Percentiles rank a stretch among this genome's conserved stretches.
These are phyloP conservation scores for Aphanomyces cochlioides DNA, from an alignment of 352 stramenopile genomes.

Conservation along the genomic window DNA sequence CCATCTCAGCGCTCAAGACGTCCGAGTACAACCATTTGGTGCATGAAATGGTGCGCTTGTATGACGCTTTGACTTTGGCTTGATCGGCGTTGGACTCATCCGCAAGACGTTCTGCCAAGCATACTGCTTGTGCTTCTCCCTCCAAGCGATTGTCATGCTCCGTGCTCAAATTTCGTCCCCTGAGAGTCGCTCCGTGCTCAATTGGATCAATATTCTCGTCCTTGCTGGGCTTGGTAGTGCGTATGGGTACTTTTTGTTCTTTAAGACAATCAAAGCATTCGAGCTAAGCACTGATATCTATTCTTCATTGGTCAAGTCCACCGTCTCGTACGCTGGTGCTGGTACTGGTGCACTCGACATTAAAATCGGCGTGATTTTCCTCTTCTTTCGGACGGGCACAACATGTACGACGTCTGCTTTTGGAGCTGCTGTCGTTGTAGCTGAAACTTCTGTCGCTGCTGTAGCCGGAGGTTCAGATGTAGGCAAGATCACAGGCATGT, in stretches of 20 bases:
- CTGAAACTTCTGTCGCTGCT: too few relatives aligned
- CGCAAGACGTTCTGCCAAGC: slow-evolving; percentile 84
- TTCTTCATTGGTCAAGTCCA: slow-evolving; percentile 13
- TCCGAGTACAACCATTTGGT: slow-evolving; percentile 76
- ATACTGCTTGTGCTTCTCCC: slow-evolving; percentile 82
- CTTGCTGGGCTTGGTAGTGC: slow-evolving; percentile 55
- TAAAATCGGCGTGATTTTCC: slow-evolving; percentile 59
- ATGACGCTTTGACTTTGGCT: slow-evolving; percentile 71
- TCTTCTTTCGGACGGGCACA: slow-evolving; percentile 80
- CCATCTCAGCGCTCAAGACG: slow-evolving; percentile 68
- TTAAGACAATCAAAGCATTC: slow-evolving; percentile 87
- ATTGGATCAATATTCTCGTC: slow-evolving; percentile 80
- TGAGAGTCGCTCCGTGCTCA: slow-evolving; percentile 70
- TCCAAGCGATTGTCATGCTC: slow-evolving; percentile 67
- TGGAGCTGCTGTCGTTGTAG: too few relatives aligned
- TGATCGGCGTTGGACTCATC: slow-evolving; percentile 79
- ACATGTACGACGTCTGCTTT: slow-evolving; percentile 42
- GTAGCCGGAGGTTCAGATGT: too few relatives aligned
- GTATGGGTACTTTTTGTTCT: slow-evolving; percentile 82
- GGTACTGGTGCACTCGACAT: slow-evolving; percentile 23
- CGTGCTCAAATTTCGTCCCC: slow-evolving; percentile 67
- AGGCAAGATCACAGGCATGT: neutral
- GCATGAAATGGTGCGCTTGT: slow-evolving; percentile 84
- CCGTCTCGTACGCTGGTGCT: neutral
- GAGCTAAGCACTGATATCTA: too few relatives aligned